Evolutionary conservation across 306 rosid species (phyloP).

Genomic region (Trichosanthes cucumerina): DNA sequence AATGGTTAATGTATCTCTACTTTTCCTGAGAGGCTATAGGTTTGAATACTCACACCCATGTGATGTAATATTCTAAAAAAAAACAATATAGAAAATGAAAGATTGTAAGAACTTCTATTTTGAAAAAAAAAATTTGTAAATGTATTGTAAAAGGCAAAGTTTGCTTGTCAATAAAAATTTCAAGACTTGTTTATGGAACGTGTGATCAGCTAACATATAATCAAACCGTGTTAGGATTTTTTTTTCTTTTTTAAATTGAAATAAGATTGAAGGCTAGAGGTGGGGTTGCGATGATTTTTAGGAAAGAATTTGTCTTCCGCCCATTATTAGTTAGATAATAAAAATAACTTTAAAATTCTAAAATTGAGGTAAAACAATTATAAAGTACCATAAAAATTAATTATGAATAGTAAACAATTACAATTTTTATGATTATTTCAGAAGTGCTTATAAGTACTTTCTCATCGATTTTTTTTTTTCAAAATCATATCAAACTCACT

Average conservation of each 20-base stretch:
- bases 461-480: no score
- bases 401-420: no score
- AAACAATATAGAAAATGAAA: no score
- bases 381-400: no score
- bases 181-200: neutral
- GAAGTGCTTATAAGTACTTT: neutral
- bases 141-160: neutral
- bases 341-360: neutral
- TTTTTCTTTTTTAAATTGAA: neutral
- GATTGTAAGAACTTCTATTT: no score
- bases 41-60: no score
- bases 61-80: no score
- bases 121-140: neutral
- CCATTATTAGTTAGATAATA: neutral
- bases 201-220: neutral
- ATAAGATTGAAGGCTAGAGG: neutral
- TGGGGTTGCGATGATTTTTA: no score
- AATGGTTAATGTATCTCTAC: no score
- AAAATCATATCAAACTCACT: no score
- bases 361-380: no score
- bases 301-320: no score
- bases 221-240: neutral
- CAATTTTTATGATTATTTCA: neutral
- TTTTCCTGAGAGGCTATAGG: neutral
- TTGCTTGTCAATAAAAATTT: neutral